Evolutionary conservation across 495 filamentous ascomycete genomes (phyloP).

Genomic region (Penicillium maclennaniae): DNA sequence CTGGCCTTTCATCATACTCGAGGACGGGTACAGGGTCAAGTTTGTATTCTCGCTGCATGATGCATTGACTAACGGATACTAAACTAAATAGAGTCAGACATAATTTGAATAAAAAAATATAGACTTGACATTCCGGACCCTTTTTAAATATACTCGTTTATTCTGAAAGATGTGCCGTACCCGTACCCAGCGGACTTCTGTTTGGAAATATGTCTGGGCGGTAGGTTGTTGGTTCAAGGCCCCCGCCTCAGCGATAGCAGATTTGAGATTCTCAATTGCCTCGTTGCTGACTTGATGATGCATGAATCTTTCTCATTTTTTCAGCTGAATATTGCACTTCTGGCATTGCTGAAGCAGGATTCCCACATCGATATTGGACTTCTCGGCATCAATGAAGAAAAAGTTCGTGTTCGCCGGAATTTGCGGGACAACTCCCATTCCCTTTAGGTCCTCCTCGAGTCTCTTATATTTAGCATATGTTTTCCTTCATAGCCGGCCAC

Average conservation of each 20-base stretch:
- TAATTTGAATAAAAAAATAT: not conserved
- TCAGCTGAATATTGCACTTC: conserved; percentile 17
- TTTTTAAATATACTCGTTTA: conserved; percentile 21
- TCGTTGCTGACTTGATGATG: conserved; percentile 26
- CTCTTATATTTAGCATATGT: conserved; percentile 53
- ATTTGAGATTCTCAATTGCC: conserved; percentile 20
- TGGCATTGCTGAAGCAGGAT: conserved; percentile 20
- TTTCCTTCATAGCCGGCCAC: conserved; percentile 51
- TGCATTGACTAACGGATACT: no score
- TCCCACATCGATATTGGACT: conserved; percentile 17
- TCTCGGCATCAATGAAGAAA: conserved; percentile 65
- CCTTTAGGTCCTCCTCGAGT: conserved; percentile 49
- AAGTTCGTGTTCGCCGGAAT: conserved; percentile 74
- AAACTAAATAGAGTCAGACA: no score
- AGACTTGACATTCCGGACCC: not conserved
- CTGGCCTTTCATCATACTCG: no score
- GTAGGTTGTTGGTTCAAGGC: conserved; percentile 10
- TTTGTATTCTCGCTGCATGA: no score
- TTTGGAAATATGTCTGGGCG: conserved; percentile 8
- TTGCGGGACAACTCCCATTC: conserved; percentile 54
- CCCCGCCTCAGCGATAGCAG: conserved; percentile 16
- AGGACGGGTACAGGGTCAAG: no score
- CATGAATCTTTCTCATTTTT: conserved; percentile 24
- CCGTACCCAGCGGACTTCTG: conserved; percentile 9
- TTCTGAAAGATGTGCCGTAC: conserved; percentile 18